These are phyloP conservation scores for Nicotiana noctiflora DNA, from an alignment of 257 asterid species.

Conservation along the genomic window DNA sequence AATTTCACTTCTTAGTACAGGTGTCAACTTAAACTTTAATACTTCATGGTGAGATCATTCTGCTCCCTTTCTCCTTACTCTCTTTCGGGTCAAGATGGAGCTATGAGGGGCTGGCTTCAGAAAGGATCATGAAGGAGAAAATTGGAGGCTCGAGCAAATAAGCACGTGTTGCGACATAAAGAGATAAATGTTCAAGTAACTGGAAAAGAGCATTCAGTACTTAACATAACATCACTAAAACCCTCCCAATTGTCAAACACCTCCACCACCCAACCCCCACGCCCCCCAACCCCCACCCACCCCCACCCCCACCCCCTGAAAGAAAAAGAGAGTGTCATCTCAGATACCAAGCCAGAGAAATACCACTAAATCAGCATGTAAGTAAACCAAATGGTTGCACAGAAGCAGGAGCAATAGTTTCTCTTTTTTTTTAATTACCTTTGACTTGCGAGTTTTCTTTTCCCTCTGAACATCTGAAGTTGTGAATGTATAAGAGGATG, in stretches of 20 bases:
- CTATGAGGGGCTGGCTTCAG: not conserved
- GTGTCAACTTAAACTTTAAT: not conserved
- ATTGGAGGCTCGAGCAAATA: not conserved
- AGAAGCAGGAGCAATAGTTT: not conserved
- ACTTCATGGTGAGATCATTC: not conserved
- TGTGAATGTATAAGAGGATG: slow-evolving; percentile 28
- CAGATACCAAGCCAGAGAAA: not conserved
- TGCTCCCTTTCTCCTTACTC: not conserved
- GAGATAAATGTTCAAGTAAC: not conserved
- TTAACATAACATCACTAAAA: not conserved
- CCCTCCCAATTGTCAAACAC: not conserved
- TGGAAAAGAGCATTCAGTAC: not conserved
- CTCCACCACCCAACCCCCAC: not conserved
- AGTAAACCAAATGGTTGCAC: not conserved
- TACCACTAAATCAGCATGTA: not conserved
- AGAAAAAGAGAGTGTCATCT: not conserved
- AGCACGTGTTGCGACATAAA: not conserved
- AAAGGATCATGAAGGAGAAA: not conserved
- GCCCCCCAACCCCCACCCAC: not conserved
- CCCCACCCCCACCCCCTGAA: not conserved
- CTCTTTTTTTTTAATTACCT: slow-evolving; percentile 37
- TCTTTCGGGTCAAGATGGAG: not conserved
- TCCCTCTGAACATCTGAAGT: slow-evolving; percentile 53
- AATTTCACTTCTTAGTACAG: slow-evolving; percentile 1
- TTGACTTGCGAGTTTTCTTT: slow-evolving; percentile 70